phyloP scores from a whole-genome alignment of 2,329 filamentous ascomycete genomes.

The Phaeosphaeriaceae sp. region DNA sequence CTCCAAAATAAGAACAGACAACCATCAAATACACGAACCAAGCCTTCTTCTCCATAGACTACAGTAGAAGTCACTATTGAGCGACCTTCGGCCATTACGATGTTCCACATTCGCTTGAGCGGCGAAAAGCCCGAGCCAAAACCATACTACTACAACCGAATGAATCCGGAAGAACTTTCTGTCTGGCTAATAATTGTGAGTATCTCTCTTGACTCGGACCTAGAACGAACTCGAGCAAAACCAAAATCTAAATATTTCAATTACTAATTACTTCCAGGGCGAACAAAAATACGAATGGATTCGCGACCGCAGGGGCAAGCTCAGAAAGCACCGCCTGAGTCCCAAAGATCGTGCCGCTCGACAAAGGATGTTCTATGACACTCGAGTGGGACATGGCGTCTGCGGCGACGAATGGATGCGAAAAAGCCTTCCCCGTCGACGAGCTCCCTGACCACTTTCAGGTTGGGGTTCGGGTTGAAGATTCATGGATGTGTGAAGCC shows the following conservation, averaged over 20 bases:
- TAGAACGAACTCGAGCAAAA: background rate
- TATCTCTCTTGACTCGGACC: background rate
- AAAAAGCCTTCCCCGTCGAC: slow-evolving; percentile 18
- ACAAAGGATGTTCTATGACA: slow-evolving; percentile 27
- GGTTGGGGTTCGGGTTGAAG: too few relatives aligned
- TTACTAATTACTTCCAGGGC: slow-evolving; percentile 17
- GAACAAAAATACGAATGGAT: slow-evolving; percentile 21
- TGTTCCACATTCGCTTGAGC: slow-evolving; percentile 20
- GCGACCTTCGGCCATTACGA: background rate
- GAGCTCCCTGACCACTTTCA: slow-evolving; percentile 5
- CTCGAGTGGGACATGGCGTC: slow-evolving; percentile 23
- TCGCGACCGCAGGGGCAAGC: slow-evolving; percentile 15
- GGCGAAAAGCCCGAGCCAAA: slow-evolving; percentile 25
- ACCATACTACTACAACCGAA: slow-evolving; percentile 24
- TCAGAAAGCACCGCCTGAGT: slow-evolving; percentile 21
- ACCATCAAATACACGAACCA: too few relatives aligned
- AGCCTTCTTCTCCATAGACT: too few relatives aligned
- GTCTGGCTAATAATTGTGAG: slow-evolving; percentile 27
- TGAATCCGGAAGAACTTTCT: slow-evolving; percentile 28
- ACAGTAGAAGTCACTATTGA: background rate
- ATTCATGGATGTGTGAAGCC: background rate
- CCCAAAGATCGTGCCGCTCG: slow-evolving; percentile 14
- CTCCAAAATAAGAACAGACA: too few relatives aligned
- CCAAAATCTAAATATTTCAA: background rate
- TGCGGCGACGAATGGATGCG: slow-evolving; percentile 34